Conservation (phyloP, 108 stramenopile genomes). For the Mediolabrus comicus region DNA sequence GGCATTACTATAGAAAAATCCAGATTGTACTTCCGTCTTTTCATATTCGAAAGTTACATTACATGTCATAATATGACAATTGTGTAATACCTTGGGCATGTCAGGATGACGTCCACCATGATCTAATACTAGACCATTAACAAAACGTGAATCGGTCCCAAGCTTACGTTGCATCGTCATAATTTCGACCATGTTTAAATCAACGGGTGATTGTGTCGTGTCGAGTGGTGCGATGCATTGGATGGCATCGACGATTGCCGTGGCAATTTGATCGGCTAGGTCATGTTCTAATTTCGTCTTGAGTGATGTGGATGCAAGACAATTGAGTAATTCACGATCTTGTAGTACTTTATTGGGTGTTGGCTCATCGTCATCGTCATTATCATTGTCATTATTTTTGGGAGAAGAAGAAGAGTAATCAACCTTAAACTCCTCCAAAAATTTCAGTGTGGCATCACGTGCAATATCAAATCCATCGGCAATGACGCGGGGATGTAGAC, state of each 20-base stretch:
- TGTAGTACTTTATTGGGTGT: conserved; percentile 33
- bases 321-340: conserved; percentile 87
- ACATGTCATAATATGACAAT: conserved; percentile 97
- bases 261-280: conserved; percentile 73
- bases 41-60: conserved; percentile 99
- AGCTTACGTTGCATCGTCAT: conserved; percentile 93
- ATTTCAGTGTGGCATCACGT: conserved; percentile 79
- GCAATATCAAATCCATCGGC: conserved; percentile 97
- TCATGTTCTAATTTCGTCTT: conserved; percentile 94
- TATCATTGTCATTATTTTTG: background rate
- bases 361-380: conserved; percentile 36
- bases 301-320: conserved; percentile 90
- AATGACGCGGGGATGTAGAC: conserved; percentile 96
- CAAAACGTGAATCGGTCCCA: conserved; percentile 81
- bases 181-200: conserved; percentile 98
- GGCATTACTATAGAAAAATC: conserved; percentile 95
- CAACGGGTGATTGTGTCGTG: conserved; percentile 61
- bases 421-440: conserved; percentile 84
- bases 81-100: conserved; percentile 93
- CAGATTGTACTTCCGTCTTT: conserved; percentile 96
- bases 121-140: conserved; percentile 98
- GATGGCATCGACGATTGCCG: conserved; percentile 92
- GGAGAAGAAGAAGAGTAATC: conserved; percentile 7
- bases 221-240: conserved; percentile 69
- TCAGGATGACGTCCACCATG: conserved; percentile 99